Base-by-base conservation (phyloP, 108 stramenopile species). In the Nitzschia inconspicua region DNA sequence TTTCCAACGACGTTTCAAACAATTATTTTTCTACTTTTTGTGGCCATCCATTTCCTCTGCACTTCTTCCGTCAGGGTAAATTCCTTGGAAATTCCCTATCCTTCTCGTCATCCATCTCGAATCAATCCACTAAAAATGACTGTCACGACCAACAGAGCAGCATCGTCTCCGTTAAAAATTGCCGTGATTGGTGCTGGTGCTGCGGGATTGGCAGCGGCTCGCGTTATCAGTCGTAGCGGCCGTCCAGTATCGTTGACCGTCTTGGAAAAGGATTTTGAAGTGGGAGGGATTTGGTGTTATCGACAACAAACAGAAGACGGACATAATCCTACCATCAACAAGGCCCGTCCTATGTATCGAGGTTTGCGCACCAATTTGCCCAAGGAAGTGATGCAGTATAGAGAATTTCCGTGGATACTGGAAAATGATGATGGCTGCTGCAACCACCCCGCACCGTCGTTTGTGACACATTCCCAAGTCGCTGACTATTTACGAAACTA, bases 131-230 rank as follows among this genome's bases (percentile, higher is more conserved):
- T n/a, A n/a, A n/a, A n/a, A n/a, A n/a, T n/a, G n/a, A n/a, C 53
- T 18, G 31, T 35, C 24, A 36, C 53, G 11, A 36, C 29, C 25
- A 35, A 23, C 0, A 34, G 34, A 23, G 34, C 6, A 36, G 16
- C 53, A n/a, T 18, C 53, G n/a, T 54, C 53, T 19, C 53, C 31
- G 20, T 62, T 47, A 14, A 65, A 70, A 40, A 52, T 92, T 44
- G 90, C 85, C 18, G 73, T 92, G 22, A 84, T 92, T 49, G 90
- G 90, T n/a, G 85, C 72, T 14, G 90, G 90, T 32, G 86, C 90
- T 0, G 80, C 90, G 0, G 90, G 90, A 41, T 52, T 92, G 35
- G 83, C 78, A 4, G 56, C 85, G 2, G 85, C 90, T 7, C 83
- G 87, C 13, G 76, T 84, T 2, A 66, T 88, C 24, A 68, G 75